phyloP scores from a whole-genome alignment of 2,329 filamentous ascomycete genomes.

The Myriosclerotinia curreyana region DNA sequence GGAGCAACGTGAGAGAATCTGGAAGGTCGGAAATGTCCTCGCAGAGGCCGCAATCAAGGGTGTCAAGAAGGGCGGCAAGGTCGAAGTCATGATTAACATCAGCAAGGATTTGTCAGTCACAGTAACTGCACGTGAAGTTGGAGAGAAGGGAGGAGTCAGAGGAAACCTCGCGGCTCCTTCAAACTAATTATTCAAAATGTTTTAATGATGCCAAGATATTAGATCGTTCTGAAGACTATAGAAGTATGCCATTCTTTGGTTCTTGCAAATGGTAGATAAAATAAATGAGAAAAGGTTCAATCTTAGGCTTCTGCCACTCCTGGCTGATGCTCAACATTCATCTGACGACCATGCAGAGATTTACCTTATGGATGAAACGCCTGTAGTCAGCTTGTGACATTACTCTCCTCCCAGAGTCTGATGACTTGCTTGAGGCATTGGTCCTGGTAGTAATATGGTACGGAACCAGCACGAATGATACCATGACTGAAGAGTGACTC shows the following conservation, averaged over 20 bases:
- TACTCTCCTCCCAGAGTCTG: background rate
- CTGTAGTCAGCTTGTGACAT: background rate
- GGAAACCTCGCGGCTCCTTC: slow-evolving; percentile 35
- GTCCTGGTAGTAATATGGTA: background rate
- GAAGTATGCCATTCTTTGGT: background rate
- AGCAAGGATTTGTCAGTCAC: slow-evolving; percentile 74
- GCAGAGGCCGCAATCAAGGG: slow-evolving; percentile 82
- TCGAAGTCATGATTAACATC: slow-evolving; percentile 92
- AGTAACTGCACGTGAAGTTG: slow-evolving; percentile 79
- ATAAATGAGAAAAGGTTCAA: slow-evolving; percentile 13
- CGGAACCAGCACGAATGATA: background rate
- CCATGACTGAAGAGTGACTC: background rate
- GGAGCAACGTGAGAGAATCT: slow-evolving; percentile 84
- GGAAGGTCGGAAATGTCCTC: slow-evolving; percentile 80
- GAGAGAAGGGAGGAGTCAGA: slow-evolving; percentile 44
- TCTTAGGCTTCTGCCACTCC: background rate
- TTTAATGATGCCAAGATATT: slow-evolving; percentile 10
- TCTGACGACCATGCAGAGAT: background rate
- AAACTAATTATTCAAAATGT: slow-evolving; percentile 34
- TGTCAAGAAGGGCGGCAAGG: slow-evolving; percentile 83
- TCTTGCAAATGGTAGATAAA: slow-evolving; percentile 4
- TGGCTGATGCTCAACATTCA: background rate
- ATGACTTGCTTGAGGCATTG: background rate
- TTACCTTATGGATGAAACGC: background rate
- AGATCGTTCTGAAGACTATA: slow-evolving; percentile 19